Evolutionary conservation across 192 early-diverging fungal species (phyloP), one percentile per base, ranked within the genome.

Genomic region (Coemansia sp.): DNA sequence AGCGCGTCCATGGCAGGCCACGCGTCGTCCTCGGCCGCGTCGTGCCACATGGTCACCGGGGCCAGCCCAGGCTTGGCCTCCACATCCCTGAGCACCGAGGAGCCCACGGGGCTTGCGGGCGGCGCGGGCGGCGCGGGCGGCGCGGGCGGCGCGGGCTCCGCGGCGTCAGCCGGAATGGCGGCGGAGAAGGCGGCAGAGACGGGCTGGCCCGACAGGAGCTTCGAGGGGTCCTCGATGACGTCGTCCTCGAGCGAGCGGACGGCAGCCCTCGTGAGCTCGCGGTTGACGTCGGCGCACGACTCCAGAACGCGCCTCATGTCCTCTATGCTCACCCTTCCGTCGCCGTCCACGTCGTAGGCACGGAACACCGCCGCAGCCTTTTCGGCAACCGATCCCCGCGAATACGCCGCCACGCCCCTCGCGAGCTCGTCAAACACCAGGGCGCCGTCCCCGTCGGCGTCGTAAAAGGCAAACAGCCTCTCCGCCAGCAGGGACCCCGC

Each of bases 1-100:
- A 98, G 90, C 9, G 90, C 88, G 73, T 98, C 94, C 87, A 97
- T 92, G 33, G 95, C 87, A 0, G 96, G 89, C 76, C 90, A 91
- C 23, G 89, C 90, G 67, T 88, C 78, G 63, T 91, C 84, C 65
- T 72, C 73, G 23, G 55, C 59, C 6, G 42, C 51, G 58, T 84
- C 86, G 65, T 76, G 74, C 66, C 82, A 86, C 62, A 82, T 59
- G 3, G 74, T 74, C n/a, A 69, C 28, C 2, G 71, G 63, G 23
- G 69, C 62, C 35, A 71, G 33, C n/a, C 58, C 59, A 31, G 59
- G 51, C 33, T 33, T 28, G 38, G 18, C 5, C 4, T 45, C 43
- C 43, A 20, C 43, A 20, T 45, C 43, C 43, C 18, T 45, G 1
- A 36, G 35, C 62, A 31, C 62, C 51, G 28, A 35, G n/a, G n/a